phyloP scores from a whole-genome alignment of 148 eudicot species.

The Simmondsia chinensis region DNA sequence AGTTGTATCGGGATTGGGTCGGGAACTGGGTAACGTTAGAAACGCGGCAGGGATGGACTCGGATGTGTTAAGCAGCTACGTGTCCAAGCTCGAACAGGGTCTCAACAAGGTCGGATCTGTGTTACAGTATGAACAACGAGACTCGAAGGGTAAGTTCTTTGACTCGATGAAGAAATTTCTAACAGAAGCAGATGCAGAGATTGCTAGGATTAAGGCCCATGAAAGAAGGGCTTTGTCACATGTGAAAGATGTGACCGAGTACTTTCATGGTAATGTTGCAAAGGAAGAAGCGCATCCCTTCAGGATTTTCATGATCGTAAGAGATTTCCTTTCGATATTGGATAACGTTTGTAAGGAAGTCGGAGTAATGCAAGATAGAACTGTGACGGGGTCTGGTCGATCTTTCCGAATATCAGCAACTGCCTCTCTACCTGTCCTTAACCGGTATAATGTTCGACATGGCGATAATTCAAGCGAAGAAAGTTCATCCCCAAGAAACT shows the following conservation, averaged over 20 bases:
- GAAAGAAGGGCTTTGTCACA: conserved; percentile 37
- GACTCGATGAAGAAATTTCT: conserved; percentile 34
- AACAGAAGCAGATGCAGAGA: conserved; percentile 27
- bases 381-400: conserved; percentile 61
- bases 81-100: conserved; percentile 77
- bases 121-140: conserved; percentile 44
- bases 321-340: conserved; percentile 46
- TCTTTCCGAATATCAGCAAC: conserved; percentile 72
- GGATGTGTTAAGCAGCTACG: conserved; percentile 72
- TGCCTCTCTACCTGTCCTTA: conserved; percentile 49
- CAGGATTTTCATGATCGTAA: conserved; percentile 50
- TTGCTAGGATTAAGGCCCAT: conserved; percentile 27
- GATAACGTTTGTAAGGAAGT: conserved; percentile 73
- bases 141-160: conserved; percentile 58
- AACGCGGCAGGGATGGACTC: conserved; percentile 94
- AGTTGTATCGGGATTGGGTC: conserved; percentile 66
- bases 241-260: conserved; percentile 41
- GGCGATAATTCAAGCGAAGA: conserved; percentile 53
- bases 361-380: conserved; percentile 51
- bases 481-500: conserved; percentile 40
- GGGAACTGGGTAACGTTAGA: conserved; percentile 72
- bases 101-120: conserved; percentile 62
- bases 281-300: conserved; percentile 61
- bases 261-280: conserved; percentile 43
- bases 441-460: conserved; percentile 33